phyloP scores from a whole-genome alignment of 176 grass and related monocot genomes.

The Carex pumila region DNA sequence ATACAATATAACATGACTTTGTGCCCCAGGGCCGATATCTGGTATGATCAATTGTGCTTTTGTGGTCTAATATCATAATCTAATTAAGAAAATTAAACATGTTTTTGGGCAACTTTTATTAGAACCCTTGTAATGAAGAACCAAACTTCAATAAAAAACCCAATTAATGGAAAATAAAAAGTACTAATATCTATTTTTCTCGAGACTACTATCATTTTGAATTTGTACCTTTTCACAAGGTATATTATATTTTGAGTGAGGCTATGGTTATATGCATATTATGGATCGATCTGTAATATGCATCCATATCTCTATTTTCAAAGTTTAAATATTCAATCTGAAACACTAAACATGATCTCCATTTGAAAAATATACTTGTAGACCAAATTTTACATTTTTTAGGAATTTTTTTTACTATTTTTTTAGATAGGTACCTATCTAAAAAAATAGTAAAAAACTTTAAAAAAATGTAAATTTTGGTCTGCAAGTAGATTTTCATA shows the following conservation, averaged over 20 bases:
- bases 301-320: too few species aligned
- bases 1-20: neutral
- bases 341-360: too few species aligned
- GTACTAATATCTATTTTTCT: neutral
- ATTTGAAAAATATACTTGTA: too few species aligned
- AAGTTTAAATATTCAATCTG: too few species aligned
- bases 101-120: neutral
- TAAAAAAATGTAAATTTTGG: too few species aligned
- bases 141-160: neutral
- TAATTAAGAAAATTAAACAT: constrained; percentile 1
- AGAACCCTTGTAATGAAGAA: neutral
- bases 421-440: too few species aligned
- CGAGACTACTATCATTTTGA: neutral
- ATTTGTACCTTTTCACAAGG: neutral
- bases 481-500: too few species aligned
- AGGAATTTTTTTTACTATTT: too few species aligned
- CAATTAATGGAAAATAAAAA: neutral
- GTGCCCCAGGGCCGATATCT: neutral
- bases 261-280: too few species aligned
- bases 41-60: neutral
- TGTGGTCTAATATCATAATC: neutral
- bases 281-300: too few species aligned
- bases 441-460: too few species aligned
- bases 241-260: neutral
- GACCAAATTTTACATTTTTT: too few species aligned